These are phyloP conservation scores for Gastrolobium bilobum DNA, from an alignment of 306 rosid species.

Conservation along the genomic window DNA sequence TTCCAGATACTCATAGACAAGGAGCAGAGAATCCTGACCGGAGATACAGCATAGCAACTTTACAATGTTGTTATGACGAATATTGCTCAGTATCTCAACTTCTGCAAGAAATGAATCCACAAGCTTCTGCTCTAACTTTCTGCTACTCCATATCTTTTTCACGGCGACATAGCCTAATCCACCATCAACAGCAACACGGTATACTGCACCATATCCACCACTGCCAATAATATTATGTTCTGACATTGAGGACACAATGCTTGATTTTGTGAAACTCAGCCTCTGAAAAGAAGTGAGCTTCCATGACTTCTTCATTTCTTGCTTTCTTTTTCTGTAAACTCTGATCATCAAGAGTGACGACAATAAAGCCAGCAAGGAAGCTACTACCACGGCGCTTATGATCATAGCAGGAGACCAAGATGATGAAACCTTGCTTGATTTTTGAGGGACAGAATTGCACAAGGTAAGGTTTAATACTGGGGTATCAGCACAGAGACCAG, in stretches of 20 bases:
- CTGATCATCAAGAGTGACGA: conserved; percentile 41
- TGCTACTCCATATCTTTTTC: conserved; percentile 68
- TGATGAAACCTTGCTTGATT: conserved; percentile 55
- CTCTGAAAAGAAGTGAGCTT: conserved; percentile 77
- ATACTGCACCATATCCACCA: conserved; percentile 90
- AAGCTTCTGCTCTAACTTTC: conserved; percentile 67
- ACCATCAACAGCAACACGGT: conserved; percentile 60
- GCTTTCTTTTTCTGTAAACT: conserved; percentile 50
- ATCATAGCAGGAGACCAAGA: conserved; percentile 61
- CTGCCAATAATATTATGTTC: conserved; percentile 68
- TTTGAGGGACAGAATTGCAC: conserved; percentile 51
- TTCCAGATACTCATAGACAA: conserved; percentile 78
- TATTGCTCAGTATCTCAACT: conserved; percentile 72
- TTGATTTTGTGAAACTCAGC: conserved; percentile 65
- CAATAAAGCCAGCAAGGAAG: conserved; percentile 38
- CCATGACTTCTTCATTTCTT: conserved; percentile 58
- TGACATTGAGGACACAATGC: conserved; percentile 63
- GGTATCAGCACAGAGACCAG: conserved; percentile 67
- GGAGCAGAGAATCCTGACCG: conserved; percentile 66
- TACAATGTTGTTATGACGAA: conserved; percentile 85
- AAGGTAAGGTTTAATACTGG: conserved; percentile 42
- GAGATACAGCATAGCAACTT: conserved; percentile 77
- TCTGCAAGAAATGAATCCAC: conserved; percentile 78
- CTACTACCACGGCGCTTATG: conserved; percentile 44
- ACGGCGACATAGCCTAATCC: conserved; percentile 67